Base-by-base conservation (phyloP, 75 land plant genomes). In the Picea sitchensis region DNA sequence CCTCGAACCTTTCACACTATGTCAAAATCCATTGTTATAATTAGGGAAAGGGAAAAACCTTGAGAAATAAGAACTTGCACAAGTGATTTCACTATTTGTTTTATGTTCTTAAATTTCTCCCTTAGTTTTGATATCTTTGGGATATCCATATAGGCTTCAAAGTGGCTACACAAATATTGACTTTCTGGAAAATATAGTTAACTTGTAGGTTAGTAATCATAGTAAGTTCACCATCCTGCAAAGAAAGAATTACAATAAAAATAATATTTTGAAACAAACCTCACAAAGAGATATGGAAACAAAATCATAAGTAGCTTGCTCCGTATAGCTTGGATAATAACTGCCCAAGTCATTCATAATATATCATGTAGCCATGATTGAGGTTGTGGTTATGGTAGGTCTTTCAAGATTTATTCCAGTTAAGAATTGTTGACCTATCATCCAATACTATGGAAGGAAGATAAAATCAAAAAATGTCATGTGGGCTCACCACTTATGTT, bases 121-220 rank as follows among this genome's bases (percentile, higher is more conserved):
- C 98, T 92, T 5, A 97, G 91, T 77, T 97, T 95, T 61, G 88
- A 86, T 75, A 97, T 97, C 68, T 92, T 97, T 63, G 99, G 95
- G 59, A 90, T 83, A 80, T 97, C 99, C 75, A 93, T 88, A 68
- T 97, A 97, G 51, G 99, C 94, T 84, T 97, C 99, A 91, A 97
- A 94, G 77, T 97, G 98, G 81, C 94, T 87, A 82, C 97, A 97
- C 56, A 94, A 79, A 58, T 97, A 85, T 97, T 97, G 21, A 92
- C 98, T 58, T 98, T 95, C 99, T 96, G 84, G 67, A 84, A 87
- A 76, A 36, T 3, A 5, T 12, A 71, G 0, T 47, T 44, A 60
- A 26, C 54, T 78, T 18, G 63, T 3, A 80, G 34, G 5, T 32
- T 31, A 15, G 12, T 41, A 69, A 82, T 1, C n/a, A 67, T 61